Conservation (phyloP, 257 asterid species). For the Solanum chmielewskii region DNA sequence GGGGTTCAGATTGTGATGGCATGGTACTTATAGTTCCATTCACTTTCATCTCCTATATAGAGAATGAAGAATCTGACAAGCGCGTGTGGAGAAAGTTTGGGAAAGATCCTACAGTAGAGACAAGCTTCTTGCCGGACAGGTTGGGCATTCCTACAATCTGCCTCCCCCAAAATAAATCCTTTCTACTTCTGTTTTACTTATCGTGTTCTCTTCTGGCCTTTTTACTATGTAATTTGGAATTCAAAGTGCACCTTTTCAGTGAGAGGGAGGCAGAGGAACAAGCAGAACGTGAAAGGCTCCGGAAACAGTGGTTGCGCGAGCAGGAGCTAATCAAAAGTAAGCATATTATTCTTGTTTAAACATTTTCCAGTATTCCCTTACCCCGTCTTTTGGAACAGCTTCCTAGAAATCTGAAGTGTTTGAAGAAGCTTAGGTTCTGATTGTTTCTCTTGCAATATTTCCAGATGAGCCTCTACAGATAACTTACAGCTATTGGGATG, state of each 20-base stretch:
- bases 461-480: slow-evolving; percentile 88
- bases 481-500: slow-evolving; percentile 99
- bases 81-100: slow-evolving; percentile 41
- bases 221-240: slow-evolving; percentile 52
- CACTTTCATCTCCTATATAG: slow-evolving; percentile 14
- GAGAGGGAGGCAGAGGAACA: slow-evolving; percentile 99
- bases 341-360: neutral
- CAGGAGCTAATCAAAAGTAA: slow-evolving; percentile 85
- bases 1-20: neutral
- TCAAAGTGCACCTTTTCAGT: slow-evolving; percentile 93
- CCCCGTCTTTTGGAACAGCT: neutral
- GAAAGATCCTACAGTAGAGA: slow-evolving; percentile 96
- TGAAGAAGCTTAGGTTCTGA: slow-evolving; percentile 3
- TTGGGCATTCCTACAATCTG: slow-evolving; percentile 14
- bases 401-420: neutral
- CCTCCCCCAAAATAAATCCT: neutral
- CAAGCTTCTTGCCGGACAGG: slow-evolving; percentile 99
- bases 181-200: neutral
- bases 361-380: neutral
- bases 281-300: slow-evolving; percentile 95
- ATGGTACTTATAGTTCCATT: neutral
- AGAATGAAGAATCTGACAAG: slow-evolving; percentile 38
- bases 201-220: slow-evolving; percentile 1
- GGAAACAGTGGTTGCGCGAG: slow-evolving; percentile 84
- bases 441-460: slow-evolving; percentile 10